Conservation (phyloP, 805 yeast genomes). For the Yamadazyma insecticola region DNA sequence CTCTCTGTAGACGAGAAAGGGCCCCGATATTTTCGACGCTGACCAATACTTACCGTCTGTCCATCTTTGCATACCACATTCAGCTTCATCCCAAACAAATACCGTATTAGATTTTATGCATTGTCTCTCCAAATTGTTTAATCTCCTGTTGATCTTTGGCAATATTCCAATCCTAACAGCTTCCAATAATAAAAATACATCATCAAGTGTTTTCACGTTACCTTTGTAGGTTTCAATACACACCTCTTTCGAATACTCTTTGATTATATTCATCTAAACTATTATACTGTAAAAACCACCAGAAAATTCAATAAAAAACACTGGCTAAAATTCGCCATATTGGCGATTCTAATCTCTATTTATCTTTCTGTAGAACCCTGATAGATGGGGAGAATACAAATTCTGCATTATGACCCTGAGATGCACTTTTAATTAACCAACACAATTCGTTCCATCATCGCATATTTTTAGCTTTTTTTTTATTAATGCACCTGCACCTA, state of each 20-base stretch:
- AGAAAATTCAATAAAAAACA: too few relatives aligned
- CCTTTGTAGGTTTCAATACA: slow-evolving; percentile 55
- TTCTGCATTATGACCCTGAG: too few relatives aligned
- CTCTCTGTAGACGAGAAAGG: slow-evolving; percentile 50
- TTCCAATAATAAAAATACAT: slow-evolving; percentile 62
- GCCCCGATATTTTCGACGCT: slow-evolving; percentile 64
- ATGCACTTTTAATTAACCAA: too few relatives aligned
- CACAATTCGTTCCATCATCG: too few relatives aligned
- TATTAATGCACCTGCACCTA: too few relatives aligned
- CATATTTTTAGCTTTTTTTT: too few relatives aligned
- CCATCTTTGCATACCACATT: slow-evolving; percentile 75
- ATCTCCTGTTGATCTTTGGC: slow-evolving; percentile 56
- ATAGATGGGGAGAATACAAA: too few relatives aligned
- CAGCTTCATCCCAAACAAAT: slow-evolving; percentile 68
- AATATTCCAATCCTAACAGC: slow-evolving; percentile 55
- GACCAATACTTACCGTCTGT: slow-evolving; percentile 75
- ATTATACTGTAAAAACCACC: too few relatives aligned
- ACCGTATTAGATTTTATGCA: slow-evolving; percentile 55
- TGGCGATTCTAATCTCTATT: too few relatives aligned
- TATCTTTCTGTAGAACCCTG: too few relatives aligned
- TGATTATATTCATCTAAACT: slow-evolving; percentile 13
- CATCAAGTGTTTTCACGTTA: slow-evolving; percentile 49
- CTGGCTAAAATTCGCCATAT: too few relatives aligned
- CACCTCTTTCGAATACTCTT: slow-evolving; percentile 9
- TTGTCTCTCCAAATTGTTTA: slow-evolving; percentile 55